Evolutionary conservation across 352 stramenopile genomes (phyloP).

Genomic region (Pythium biforme): DNA sequence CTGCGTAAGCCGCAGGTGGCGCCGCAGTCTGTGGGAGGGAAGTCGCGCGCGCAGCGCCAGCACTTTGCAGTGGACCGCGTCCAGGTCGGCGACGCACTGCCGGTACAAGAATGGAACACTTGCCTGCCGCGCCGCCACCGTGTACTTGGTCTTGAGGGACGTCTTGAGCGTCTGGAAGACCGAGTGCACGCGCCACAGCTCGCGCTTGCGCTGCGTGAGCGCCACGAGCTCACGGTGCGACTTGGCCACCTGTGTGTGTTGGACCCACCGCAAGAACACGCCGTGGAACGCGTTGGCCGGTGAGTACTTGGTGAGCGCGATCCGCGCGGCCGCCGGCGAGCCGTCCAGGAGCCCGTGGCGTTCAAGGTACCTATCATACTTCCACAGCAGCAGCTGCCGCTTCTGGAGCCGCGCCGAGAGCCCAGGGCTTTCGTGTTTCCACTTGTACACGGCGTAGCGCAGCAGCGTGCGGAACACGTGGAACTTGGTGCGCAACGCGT

Average conservation of each 20-base stretch:
- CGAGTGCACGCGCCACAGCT: slow-evolving; percentile 25
- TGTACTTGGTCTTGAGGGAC: slow-evolving; percentile 35
- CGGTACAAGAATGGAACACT: slow-evolving; percentile 24
- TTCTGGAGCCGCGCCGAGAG: slow-evolving; percentile 13
- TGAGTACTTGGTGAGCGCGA: slow-evolving; percentile 30
- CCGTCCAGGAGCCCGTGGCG: slow-evolving; percentile 21
- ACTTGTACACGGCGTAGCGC: slow-evolving; percentile 27
- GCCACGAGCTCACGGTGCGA: slow-evolving; percentile 15
- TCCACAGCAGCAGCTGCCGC: slow-evolving; percentile 23
- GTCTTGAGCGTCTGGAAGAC: slow-evolving; percentile 34
- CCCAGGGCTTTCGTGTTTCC: slow-evolving; percentile 22
- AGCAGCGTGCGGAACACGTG: slow-evolving; percentile 29
- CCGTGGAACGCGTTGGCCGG: slow-evolving; percentile 34
- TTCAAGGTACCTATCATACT: slow-evolving; percentile 22
- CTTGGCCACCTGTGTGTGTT: slow-evolving; percentile 31
- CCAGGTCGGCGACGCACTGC: slow-evolving; percentile 25
- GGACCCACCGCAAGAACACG: slow-evolving; percentile 38
- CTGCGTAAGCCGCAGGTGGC: slow-evolving; percentile 20
- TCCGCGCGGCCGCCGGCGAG: slow-evolving; percentile 13
- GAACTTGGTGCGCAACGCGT: slow-evolving; percentile 30
- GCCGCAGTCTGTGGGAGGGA: slow-evolving; percentile 7
- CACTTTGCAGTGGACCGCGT: slow-evolving; percentile 32
- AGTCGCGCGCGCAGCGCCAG: slow-evolving; percentile 19
- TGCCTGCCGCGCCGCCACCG: slow-evolving; percentile 6
- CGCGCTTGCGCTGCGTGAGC: slow-evolving; percentile 15